Percentiles rank a stretch among this genome's conserved stretches.
Conservation (phyloP, 2,329 filamentous ascomycete species). For the Xylaria polymorpha region DNA sequence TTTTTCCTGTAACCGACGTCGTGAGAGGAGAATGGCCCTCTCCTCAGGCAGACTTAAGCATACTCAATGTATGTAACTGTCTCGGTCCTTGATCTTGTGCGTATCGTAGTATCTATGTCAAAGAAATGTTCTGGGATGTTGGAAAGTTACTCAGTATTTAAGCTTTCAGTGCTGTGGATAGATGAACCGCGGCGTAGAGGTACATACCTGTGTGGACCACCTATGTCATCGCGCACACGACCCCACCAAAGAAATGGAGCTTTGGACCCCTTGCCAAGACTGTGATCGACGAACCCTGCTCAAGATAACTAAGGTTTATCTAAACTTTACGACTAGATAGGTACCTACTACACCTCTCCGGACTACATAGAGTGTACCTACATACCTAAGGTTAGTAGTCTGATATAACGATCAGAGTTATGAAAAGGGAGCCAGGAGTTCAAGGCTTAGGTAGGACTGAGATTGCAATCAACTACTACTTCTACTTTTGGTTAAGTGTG, state of each 20-base stretch:
- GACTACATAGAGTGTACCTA: too few species aligned
- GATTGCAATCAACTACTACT: too few species aligned
- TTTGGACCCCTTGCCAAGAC: constrained; percentile 11
- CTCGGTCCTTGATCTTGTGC: background rate
- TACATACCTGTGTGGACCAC: background rate
- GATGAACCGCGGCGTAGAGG: background rate
- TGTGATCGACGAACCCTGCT: background rate
- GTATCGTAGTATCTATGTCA: background rate
- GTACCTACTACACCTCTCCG: too few species aligned
- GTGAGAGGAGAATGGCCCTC: background rate
- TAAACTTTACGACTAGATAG: too few species aligned
- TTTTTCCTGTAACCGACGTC: constrained; percentile 5
- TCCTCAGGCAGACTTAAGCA: background rate
- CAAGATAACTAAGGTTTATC: too few species aligned
- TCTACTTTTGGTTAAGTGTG: too few species aligned
- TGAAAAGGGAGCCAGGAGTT: too few species aligned
- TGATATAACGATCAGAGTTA: too few species aligned
- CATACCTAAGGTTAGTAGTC: too few species aligned
- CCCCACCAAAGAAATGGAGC: constrained; percentile 10
- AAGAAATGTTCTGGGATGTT: background rate
- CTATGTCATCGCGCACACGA: constrained; percentile 29
- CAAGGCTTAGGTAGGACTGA: too few species aligned
- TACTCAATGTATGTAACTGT: background rate
- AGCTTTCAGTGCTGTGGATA: background rate
- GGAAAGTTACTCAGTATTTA: background rate